Evolutionary conservation across 306 rosid genomes (phyloP), one percentile per base, ranked within the genome.

Genomic region (Castanospermum australe): DNA sequence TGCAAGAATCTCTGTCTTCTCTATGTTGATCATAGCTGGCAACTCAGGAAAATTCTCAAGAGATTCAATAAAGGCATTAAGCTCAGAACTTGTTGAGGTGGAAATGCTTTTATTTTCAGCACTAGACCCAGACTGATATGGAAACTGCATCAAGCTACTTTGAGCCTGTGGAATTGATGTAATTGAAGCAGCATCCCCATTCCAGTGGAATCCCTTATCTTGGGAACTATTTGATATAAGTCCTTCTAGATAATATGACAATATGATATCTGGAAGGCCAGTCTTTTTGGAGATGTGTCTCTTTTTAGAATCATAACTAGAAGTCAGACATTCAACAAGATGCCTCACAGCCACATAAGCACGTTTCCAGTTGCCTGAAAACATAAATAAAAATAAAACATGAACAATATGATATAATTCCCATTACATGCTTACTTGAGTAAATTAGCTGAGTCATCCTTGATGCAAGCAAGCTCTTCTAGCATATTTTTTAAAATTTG

Each of bases 331-430:
- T 41, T 92, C 95, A 87, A 87, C 83, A 75, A 94, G 93, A 85
- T 94, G 97, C 80, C 83, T 89, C 84, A 91, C 69, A 71, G 95
- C 90, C 73, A 84, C 75, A 83, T 84, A 81, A 70, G 97, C 95
- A 45, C 99, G 99, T 84, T 86, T 91, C 99, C 99, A 94, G 67
- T 89, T 89, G 60, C 99, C 97, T 94, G 82, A 80, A 85, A 83
- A 80, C 71, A 83, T 83, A 30, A 67, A 54, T 30, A 73, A 38
- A 6, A 28, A n/a, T 10, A 63, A 38, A 28, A 32, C 60, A 63
- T 74, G 39, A 77, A 73, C 12, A 57, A 54, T 38, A 35, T 44
- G 45, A 35, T 38, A 48, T 42, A 50, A 78, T 64, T 59, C 39
- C 32, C 77, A 56, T 78, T 69, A 80, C 75, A 79, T 48, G 80